Evolutionary conservation across 2,329 filamentous ascomycete genomes (phyloP).

Genomic region (Arthrobotrys iridis): DNA sequence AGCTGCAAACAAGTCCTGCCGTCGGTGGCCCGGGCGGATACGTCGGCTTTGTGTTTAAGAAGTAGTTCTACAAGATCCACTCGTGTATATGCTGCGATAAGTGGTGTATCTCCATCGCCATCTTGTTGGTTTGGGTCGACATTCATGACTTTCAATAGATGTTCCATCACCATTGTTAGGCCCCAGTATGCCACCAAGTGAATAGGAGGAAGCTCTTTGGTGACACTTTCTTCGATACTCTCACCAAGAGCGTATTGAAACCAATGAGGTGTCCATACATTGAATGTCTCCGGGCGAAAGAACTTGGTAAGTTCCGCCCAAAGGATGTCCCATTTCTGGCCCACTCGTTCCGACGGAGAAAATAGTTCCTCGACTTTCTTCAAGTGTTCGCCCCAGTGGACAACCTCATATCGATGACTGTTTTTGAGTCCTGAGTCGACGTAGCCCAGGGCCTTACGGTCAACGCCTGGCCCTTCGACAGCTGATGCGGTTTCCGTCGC

Average conservation of each 20-base stretch:
- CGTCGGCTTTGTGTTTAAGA: conserved; percentile 29
- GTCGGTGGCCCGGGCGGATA: not conserved
- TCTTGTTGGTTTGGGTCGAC: conserved; percentile 20
- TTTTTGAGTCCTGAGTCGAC: not conserved
- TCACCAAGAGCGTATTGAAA: not conserved
- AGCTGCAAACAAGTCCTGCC: conserved; percentile 26
- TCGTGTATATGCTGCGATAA: conserved; percentile 11
- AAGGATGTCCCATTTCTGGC: conserved; percentile 41
- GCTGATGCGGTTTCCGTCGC: not conserved
- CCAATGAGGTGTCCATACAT: conserved; percentile 28
- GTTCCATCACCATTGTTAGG: conserved; percentile 29
- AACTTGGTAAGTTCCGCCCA: conserved; percentile 35
- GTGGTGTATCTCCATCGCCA: conserved; percentile 20
- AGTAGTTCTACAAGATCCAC: conserved; percentile 30
- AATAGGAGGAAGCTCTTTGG: not conserved
- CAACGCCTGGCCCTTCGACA: not conserved
- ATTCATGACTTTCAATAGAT: conserved; percentile 19
- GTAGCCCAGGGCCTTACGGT: not conserved
- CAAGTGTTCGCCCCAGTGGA: conserved; percentile 34
- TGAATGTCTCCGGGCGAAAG: conserved; percentile 29
- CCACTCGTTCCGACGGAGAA: conserved; percentile 21
- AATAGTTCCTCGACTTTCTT: conserved; percentile 36
- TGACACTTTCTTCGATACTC: not conserved
- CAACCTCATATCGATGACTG: conserved; percentile 29
- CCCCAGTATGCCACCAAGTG: conserved; percentile 30